A percentile compares a stretch with the other conserved stretches of the same genome.
These are phyloP conservation scores for Nicotiana undulata DNA, from an alignment of 257 asterid species.

Conservation along the genomic window DNA sequence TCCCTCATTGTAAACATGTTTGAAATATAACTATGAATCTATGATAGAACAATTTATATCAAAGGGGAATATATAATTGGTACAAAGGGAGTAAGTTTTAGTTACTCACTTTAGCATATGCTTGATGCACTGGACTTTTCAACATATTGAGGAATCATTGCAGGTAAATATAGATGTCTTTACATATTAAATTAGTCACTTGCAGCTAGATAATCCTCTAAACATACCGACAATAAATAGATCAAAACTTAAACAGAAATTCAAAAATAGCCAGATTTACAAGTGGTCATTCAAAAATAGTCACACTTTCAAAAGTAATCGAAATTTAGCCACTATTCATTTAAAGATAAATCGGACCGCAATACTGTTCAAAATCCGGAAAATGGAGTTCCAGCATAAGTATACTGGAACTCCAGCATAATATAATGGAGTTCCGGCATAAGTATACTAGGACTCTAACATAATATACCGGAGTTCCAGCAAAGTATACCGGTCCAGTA, in stretches of 20 bases:
- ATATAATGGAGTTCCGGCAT: no score
- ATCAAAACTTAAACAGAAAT: not conserved
- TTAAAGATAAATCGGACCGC: no score
- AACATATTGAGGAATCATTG: not conserved
- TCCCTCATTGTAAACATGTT: not conserved
- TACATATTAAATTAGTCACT: not conserved
- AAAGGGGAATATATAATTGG: not conserved
- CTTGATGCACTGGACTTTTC: not conserved
- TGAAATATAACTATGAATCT: not conserved
- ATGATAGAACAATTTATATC: not conserved
- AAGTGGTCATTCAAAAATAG: no score
- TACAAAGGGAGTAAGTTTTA: not conserved
- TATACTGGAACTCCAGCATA: no score
- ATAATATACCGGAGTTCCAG: no score
- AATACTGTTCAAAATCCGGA: no score
- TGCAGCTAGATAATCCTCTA: not conserved
- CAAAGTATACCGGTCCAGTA: no score
- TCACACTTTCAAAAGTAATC: no score
- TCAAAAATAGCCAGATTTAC: no score
- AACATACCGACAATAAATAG: not conserved
- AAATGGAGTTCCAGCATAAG: no score
- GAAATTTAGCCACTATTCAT: no score
- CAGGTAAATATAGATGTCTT: not conserved
- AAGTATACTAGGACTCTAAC: no score
- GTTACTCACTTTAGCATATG: not conserved